Evolutionary conservation across 192 early-diverging fungal genomes (phyloP).

Genomic region (Geosiphon pyriformis): DNA sequence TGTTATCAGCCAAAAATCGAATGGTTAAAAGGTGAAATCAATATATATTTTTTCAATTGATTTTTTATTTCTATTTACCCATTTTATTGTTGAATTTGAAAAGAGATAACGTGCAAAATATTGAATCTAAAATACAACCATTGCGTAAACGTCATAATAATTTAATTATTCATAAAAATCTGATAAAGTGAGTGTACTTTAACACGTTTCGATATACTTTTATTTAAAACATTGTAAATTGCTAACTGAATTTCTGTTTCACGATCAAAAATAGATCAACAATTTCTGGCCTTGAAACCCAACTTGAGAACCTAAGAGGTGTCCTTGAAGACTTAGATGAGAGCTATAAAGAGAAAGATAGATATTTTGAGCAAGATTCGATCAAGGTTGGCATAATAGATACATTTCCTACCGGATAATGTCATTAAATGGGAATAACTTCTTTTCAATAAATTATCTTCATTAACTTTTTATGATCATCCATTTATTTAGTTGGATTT

Average conservation of each 20-base stretch:
- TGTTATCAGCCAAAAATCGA: no score
- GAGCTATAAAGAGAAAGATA: constrained; percentile 2
- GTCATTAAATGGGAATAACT: background rate
- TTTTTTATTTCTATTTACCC: no score
- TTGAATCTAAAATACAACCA: background rate
- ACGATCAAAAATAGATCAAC: background rate
- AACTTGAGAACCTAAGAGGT: background rate
- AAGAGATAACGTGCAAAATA: background rate
- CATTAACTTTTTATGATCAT: background rate
- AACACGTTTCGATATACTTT: background rate
- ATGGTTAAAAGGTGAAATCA: no score
- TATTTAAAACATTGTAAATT: background rate
- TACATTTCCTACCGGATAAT: background rate
- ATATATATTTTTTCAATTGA: no score
- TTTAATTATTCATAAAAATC: background rate
- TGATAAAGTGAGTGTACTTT: background rate
- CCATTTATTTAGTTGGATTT: background rate
- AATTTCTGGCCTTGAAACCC: constrained; percentile 1
- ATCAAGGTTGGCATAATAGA: constrained; percentile 4
- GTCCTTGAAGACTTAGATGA: constrained; percentile 12
- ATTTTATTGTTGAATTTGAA: background rate
- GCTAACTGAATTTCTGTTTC: background rate
- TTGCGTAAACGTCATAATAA: background rate
- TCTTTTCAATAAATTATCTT: background rate
- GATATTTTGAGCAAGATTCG: constrained; percentile 7